Base-by-base conservation (phyloP, 371 early-diverging fungal genomes). In the Apophysomyces ossiformis region DNA sequence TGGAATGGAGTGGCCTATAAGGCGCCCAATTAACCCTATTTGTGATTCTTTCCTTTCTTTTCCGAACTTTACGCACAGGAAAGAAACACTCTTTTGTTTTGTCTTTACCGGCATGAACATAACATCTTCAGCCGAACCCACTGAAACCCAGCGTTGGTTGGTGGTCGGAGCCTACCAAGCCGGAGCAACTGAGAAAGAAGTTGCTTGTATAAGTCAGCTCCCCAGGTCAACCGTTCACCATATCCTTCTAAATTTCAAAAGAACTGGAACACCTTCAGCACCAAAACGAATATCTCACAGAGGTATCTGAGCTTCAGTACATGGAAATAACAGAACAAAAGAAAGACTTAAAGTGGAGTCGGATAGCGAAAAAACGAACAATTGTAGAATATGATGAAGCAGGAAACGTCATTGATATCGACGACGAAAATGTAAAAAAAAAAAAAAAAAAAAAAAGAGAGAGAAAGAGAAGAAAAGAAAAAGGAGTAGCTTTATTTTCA, bases 91-190 rank as follows among this genome's bases (percentile, higher is more conserved):
- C 21, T 50, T 21, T 50, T 50, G 21, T 50, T 50, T 50, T 26
- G 21, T 50, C 54, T 50, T 50, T 16, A 21, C 21, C 21, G 7
- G 0, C 54, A 50, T 50, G 54, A 50, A 26, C 54, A 7, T 50
- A 6, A 18, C 54, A 50, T 50, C 50, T 21, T 50, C 54, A 50
- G 54, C 16, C 16, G 54, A 21, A 11, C 54, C 54, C 21, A 18
- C 54, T 21, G 61, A 61, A 47, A 35, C 46, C 43, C 43, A 44
- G 32, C 65, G 65, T 37, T 65, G 65, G 65, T 58, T 58, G 26
- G 65, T 65, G 5, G 60, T 65, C 38, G 65, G 65, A 26, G 65
- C 65, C 21, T 54, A 65, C 35, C 47, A 58, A 46, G 65, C 65
- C 12, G 65, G 65, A 18, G 56, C 57, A 4, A 45, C 44, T 37